Evolutionary conservation across 495 filamentous ascomycete species (phyloP).

Genomic region (Oidiodendron maius): DNA sequence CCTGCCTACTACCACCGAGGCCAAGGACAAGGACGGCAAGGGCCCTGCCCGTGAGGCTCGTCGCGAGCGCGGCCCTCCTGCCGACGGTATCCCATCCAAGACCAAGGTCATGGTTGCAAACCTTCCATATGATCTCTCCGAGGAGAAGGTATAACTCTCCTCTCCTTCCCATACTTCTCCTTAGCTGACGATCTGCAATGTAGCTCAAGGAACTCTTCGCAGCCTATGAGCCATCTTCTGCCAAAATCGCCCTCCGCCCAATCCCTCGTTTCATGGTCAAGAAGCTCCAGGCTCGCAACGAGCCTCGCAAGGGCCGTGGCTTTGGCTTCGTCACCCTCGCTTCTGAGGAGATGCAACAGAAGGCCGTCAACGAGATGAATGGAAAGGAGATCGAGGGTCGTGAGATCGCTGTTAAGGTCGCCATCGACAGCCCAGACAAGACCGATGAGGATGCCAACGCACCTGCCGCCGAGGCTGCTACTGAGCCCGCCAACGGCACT

Average conservation of each 20-base stretch:
- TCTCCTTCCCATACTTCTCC: neutral
- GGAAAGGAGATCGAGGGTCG: conserved; percentile 97
- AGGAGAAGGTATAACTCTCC: conserved; percentile 84
- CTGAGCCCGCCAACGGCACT: conserved; percentile 26
- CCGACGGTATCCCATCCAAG: conserved; percentile 97
- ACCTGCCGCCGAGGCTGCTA: conserved; percentile 32
- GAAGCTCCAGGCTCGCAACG: conserved; percentile 95
- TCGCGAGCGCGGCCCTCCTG: conserved; percentile 87
- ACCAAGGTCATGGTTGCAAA: conserved; percentile 99
- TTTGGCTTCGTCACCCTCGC: conserved; percentile 96
- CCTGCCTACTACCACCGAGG: conserved; percentile 32
- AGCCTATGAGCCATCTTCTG: conserved; percentile 81
- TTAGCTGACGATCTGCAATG: conserved; percentile 33
- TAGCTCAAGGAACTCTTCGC: conserved; percentile 95
- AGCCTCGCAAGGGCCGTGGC: conserved; percentile 97
- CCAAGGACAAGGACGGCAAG: conserved; percentile 37
- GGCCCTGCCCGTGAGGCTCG: conserved; percentile 26
- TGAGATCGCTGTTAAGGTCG: conserved; percentile 99
- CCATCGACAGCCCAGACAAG: conserved; percentile 98
- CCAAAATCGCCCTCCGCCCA: conserved; percentile 96
- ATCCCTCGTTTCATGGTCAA: conserved; percentile 99
- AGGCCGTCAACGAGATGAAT: conserved; percentile 97
- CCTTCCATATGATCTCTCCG: conserved; percentile 92
- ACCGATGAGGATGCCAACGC: conserved; percentile 74
- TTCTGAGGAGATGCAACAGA: conserved; percentile 92